Evolutionary conservation across 805 yeast species (phyloP).

Genomic region (Saitoella complicata): DNA sequence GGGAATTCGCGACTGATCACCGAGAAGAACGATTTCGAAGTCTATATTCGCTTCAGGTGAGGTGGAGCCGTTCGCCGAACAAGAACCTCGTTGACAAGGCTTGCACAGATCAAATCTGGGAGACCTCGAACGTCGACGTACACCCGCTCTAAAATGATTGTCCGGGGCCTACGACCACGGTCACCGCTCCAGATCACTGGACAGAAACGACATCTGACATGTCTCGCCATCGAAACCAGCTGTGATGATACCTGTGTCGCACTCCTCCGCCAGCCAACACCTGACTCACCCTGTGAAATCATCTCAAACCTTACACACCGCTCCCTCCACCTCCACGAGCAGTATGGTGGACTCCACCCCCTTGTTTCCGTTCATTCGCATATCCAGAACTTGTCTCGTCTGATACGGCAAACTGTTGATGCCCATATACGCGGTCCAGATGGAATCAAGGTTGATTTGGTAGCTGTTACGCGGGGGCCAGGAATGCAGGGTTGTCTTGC

Average conservation of each 20-base stretch:
- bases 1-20: too few species aligned
- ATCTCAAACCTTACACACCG: slow-evolving; percentile 38
- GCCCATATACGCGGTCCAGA: slow-evolving; percentile 18
- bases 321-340: slow-evolving; percentile 45
- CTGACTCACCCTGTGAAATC: slow-evolving; percentile 28
- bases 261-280: slow-evolving; percentile 35
- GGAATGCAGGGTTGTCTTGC: slow-evolving; percentile 87
- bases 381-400: slow-evolving; percentile 36
- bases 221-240: slow-evolving; percentile 72
- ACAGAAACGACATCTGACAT: too few species aligned
- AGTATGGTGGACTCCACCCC: slow-evolving; percentile 76
- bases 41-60: too few species aligned
- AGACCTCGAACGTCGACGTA: too few species aligned
- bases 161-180: too few species aligned
- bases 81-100: too few species aligned
- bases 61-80: too few species aligned
- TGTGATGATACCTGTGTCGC: slow-evolving; percentile 94
- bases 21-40: too few species aligned
- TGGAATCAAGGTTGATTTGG: slow-evolving; percentile 33
- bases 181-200: too few species aligned
- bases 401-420: slow-evolving; percentile 32
- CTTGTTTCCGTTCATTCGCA: slow-evolving; percentile 72
- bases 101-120: too few species aligned
- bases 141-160: too few species aligned
- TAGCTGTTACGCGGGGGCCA: slow-evolving; percentile 89